Evolutionary conservation across 371 early-diverging fungal species (phyloP).

Genomic region (Rhizomucor miehei): DNA sequence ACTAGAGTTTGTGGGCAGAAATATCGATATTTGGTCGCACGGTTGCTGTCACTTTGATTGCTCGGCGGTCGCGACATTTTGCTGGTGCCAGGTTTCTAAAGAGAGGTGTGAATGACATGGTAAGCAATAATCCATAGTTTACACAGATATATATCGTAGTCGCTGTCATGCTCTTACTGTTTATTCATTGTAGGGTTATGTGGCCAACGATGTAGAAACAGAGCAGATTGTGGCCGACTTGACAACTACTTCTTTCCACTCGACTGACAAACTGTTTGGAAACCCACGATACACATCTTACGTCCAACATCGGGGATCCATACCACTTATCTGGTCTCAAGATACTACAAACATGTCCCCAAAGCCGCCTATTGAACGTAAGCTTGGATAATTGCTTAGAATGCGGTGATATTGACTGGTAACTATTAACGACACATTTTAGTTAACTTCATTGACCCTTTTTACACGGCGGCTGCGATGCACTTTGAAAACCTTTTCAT

Average conservation of each 20-base stretch:
- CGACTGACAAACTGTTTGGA: constrained; percentile 47
- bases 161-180: no score
- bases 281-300: constrained; percentile 88
- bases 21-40: constrained; percentile 82
- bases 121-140: no score
- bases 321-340: constrained; percentile 95
- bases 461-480: constrained; percentile 83
- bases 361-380: constrained; percentile 91
- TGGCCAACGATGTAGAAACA: constrained; percentile 99
- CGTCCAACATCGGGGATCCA: constrained; percentile 96
- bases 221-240: constrained; percentile 96
- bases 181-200: constrained; percentile 73
- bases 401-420: not conserved
- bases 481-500: constrained; percentile 91
- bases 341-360: constrained; percentile 90
- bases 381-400: constrained; percentile 5
- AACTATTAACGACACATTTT: not conserved
- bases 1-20: constrained; percentile 28
- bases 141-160: no score
- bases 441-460: constrained; percentile 90
- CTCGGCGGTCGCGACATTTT: constrained; percentile 90
- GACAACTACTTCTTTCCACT: constrained; percentile 80
- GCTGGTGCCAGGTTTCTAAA: constrained; percentile 97
- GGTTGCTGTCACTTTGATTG: constrained; percentile 90
- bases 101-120: constrained; percentile 91